These are phyloP conservation scores for Syncephalastrum racemosum DNA, from an alignment of 371 early-diverging fungal species.

Conservation along the genomic window DNA sequence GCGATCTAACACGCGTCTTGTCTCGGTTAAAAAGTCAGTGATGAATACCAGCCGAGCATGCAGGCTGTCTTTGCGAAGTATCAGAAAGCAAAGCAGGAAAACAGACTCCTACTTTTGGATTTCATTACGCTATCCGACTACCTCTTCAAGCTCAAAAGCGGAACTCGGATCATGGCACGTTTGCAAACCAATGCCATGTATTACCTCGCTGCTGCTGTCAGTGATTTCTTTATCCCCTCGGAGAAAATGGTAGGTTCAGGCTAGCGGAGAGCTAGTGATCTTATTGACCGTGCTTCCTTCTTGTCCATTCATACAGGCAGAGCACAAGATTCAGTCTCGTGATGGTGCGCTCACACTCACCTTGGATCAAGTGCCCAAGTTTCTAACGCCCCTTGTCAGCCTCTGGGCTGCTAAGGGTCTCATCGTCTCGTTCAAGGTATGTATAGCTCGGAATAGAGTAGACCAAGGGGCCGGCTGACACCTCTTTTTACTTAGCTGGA, in stretches of 20 bases:
- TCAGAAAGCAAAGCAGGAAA: conserved; percentile 55
- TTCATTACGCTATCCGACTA: conserved; percentile 95
- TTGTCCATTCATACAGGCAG: conserved; percentile 47
- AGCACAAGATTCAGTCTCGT: conserved; percentile 96
- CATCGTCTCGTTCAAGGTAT: conserved; percentile 94
- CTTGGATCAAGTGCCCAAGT: conserved; percentile 96
- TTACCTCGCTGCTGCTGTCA: conserved; percentile 97
- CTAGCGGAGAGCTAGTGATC: too few relatives aligned
- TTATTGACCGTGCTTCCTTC: background rate
- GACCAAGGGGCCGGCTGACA: background rate
- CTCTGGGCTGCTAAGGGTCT: conserved; percentile 87
- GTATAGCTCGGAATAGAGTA: background rate
- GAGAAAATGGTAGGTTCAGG: conserved; percentile 71
- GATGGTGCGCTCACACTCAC: conserved; percentile 80
- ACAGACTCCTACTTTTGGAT: conserved; percentile 73
- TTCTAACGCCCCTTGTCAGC: conserved; percentile 88
- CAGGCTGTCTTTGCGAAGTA: conserved; percentile 56
- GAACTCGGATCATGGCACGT: conserved; percentile 66
- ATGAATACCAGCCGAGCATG: conserved; percentile 65
- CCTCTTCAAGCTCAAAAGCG: conserved; percentile 82
- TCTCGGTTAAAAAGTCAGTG: conserved; percentile 45
- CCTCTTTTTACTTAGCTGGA: conserved; percentile 63
- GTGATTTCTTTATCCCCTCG: conserved; percentile 95
- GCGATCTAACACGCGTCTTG: background rate
- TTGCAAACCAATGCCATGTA: conserved; percentile 79